A percentile compares a stretch with the other conserved stretches of the same genome.
These are phyloP conservation scores for Platanthera zijinensis DNA, from an alignment of 106 monocot genomes.

Conservation along the genomic window DNA sequence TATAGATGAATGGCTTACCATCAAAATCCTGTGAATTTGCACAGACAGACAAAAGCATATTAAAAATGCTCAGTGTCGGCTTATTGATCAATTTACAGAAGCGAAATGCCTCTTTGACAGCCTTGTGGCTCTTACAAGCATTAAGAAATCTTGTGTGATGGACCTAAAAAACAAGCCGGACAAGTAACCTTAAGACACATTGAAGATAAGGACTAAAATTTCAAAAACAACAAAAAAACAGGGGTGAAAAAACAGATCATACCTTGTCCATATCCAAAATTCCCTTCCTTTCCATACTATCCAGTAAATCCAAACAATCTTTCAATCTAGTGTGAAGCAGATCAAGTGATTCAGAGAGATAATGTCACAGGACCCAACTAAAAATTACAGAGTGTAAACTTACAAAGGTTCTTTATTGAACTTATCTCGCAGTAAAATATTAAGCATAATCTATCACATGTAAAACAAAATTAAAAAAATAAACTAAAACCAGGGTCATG, in stretches of 20 bases:
- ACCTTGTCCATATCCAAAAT: constrained; percentile 95
- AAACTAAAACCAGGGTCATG: neutral
- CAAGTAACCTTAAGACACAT: neutral
- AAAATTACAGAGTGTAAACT: neutral
- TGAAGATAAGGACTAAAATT: neutral
- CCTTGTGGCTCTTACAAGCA: constrained; percentile 65
- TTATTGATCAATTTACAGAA: constrained; percentile 63
- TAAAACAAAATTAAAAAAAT: neutral
- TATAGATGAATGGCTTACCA: constrained; percentile 30
- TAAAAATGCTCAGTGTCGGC: constrained; percentile 74
- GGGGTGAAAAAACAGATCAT: neutral
- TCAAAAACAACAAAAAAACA: neutral
- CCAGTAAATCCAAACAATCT: constrained; percentile 68
- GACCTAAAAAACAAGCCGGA: constrained; percentile 34
- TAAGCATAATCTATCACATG: neutral
- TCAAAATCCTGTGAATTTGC: constrained; percentile 82
- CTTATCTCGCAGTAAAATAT: neutral
- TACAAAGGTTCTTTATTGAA: neutral
- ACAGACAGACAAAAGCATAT: constrained; percentile 83
- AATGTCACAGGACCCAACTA: neutral
- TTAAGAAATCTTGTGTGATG: constrained; percentile 71
- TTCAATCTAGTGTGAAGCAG: constrained; percentile 38
- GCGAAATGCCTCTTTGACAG: constrained; percentile 67
- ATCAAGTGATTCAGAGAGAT: constrained; percentile 5
- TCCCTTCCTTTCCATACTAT: constrained; percentile 54